A percentile compares a stretch with the other conserved stretches of the same genome.
Conservation (phyloP, 495 filamentous ascomycete species). For the Lasiosphaeris hirsuta region DNA sequence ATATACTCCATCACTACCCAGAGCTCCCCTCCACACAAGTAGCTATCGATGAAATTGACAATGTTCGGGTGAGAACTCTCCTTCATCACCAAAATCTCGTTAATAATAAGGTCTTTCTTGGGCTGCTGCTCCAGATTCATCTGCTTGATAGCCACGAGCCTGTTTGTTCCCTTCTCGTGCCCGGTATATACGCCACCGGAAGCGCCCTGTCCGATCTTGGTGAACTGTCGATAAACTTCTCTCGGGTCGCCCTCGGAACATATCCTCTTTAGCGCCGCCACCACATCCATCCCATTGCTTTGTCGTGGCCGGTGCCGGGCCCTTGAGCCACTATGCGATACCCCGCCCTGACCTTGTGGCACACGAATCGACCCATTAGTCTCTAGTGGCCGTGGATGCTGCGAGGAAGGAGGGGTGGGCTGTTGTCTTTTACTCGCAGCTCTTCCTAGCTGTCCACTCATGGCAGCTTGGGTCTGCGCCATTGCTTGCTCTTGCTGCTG, state of each 20-base stretch:
- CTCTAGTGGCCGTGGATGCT: conserved; percentile 51
- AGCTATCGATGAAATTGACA: conserved; percentile 98
- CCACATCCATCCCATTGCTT: conserved; percentile 72
- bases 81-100: conserved; percentile 99
- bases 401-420: conserved; percentile 51
- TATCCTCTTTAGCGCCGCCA: conserved; percentile 76
- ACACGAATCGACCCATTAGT: conserved; percentile 55
- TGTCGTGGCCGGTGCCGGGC: conserved; percentile 75
- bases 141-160: conserved; percentile 96
- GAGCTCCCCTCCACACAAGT: conserved; percentile 78
- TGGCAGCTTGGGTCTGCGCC: conserved; percentile 64
- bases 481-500: conserved; percentile 77
- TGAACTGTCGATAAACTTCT: conserved; percentile 78
- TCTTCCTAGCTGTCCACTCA: conserved; percentile 57
- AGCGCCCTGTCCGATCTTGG: conserved; percentile 95
- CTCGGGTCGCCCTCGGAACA: conserved; percentile 87
- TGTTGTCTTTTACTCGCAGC: conserved; percentile 61
- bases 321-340: conserved; percentile 53
- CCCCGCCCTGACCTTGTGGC: conserved; percentile 35
- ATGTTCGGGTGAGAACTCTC: conserved; percentile 98
- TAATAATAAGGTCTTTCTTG: conserved; percentile 98
- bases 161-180: conserved; percentile 76
- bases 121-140: conserved; percentile 99
- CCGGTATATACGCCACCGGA: conserved; percentile 95
- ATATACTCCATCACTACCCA: conserved; percentile 99